Evolutionary conservation across 2,329 filamentous ascomycete genomes (phyloP).

Genomic region (Botryosphaeria agaves): DNA sequence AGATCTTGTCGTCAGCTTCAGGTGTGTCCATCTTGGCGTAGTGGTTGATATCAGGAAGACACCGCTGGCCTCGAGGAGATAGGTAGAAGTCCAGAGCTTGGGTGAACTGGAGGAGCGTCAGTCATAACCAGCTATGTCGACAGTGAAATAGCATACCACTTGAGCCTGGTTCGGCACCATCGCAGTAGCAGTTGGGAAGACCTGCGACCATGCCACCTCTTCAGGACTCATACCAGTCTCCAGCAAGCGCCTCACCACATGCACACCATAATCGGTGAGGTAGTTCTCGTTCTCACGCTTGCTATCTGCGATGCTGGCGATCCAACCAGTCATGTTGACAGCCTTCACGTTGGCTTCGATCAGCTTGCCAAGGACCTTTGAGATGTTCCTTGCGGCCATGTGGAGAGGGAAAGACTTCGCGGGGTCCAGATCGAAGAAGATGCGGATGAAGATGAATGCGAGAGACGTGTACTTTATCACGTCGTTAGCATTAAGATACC

Average conservation of each 20-base stretch:
- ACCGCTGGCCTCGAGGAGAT: conserved; percentile 32
- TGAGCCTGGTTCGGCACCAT: conserved; percentile 56
- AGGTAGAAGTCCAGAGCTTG: conserved; percentile 61
- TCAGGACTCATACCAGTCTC: conserved; percentile 44
- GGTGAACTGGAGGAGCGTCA: conserved; percentile 35
- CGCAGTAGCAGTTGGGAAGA: conserved; percentile 48
- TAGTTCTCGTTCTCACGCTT: conserved; percentile 34
- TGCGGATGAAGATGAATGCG: conserved; percentile 44
- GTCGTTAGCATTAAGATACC: too few species aligned
- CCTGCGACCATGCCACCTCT: conserved; percentile 54
- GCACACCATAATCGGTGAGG: conserved; percentile 45
- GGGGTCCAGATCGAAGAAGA: conserved; percentile 50
- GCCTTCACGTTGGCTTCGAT: conserved; percentile 50
- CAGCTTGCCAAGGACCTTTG: conserved; percentile 40
- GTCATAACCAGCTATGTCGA: not conserved
- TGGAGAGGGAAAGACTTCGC: conserved; percentile 48
- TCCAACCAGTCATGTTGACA: conserved; percentile 35
- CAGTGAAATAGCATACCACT: conserved; percentile 25
- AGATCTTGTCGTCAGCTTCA: conserved; percentile 43
- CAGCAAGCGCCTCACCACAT: conserved; percentile 46
- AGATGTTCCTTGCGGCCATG: conserved; percentile 38
- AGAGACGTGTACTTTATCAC: conserved; percentile 44
- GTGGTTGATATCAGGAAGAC: conserved; percentile 43
- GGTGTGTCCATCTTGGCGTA: conserved; percentile 37
- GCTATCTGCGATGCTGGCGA: conserved; percentile 32